Evolutionary conservation across 106 monocot species (phyloP).

Genomic region (Gastrodia elata): DNA sequence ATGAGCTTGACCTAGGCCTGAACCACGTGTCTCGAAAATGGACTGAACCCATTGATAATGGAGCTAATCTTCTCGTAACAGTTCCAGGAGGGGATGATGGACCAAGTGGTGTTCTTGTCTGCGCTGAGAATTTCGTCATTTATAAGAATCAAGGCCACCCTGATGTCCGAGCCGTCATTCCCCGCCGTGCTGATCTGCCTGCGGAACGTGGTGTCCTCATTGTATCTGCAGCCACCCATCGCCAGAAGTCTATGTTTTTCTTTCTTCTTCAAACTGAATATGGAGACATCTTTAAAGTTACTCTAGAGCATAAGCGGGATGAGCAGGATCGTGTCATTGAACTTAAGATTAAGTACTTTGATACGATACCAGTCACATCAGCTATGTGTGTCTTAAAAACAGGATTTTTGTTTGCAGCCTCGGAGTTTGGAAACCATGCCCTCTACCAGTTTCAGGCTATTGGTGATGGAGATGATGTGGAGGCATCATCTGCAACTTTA

Average conservation of each 20-base stretch:
- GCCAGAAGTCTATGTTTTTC: slow-evolving; percentile 88
- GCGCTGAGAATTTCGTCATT: slow-evolving; percentile 93
- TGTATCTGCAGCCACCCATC: slow-evolving; percentile 72
- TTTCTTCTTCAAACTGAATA: slow-evolving; percentile 95
- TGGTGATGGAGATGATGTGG: slow-evolving; percentile 92
- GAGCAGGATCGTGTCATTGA: slow-evolving; percentile 67
- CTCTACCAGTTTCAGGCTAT: slow-evolving; percentile 92
- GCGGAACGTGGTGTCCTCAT: slow-evolving; percentile 87
- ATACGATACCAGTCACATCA: slow-evolving; percentile 87
- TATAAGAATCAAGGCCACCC: slow-evolving; percentile 94
- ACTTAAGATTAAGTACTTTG: slow-evolving; percentile 95
- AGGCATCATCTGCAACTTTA: slow-evolving; percentile 75
- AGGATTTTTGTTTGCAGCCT: slow-evolving; percentile 84
- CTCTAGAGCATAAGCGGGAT: slow-evolving; percentile 62
- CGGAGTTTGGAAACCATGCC: slow-evolving; percentile 90
- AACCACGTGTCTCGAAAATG: slow-evolving; percentile 92
- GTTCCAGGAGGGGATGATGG: slow-evolving; percentile 97
- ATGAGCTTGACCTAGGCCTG: slow-evolving; percentile 94
- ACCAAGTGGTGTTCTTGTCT: slow-evolving; percentile 87
- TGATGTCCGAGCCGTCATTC: slow-evolving; percentile 85
- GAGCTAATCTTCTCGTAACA: slow-evolving; percentile 80
- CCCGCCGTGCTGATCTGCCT: slow-evolving; percentile 75
- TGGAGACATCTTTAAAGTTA: slow-evolving; percentile 84
- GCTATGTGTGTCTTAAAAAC: slow-evolving; percentile 75
- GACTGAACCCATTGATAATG: slow-evolving; percentile 90